These are phyloP conservation scores for Eimeria maxima DNA, from an alignment of 169 alveolate genomes.

Conservation along the genomic window DNA sequence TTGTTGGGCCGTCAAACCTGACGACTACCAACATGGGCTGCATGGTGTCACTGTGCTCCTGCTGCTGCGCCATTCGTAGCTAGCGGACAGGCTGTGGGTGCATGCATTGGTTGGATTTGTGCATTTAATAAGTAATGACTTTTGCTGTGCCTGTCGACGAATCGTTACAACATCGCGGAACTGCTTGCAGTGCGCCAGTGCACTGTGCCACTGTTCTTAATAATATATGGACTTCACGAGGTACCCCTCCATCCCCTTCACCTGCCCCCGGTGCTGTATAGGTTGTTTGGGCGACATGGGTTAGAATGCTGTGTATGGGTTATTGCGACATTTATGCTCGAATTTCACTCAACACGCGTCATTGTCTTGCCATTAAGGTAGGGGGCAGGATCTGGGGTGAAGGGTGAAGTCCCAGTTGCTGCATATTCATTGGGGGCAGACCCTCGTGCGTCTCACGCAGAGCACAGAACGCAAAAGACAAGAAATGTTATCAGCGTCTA, in stretches of 20 bases:
- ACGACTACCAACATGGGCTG: not conserved
- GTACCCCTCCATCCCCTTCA: too few relatives aligned
- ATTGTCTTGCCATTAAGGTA: not conserved
- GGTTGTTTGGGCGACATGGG: not conserved
- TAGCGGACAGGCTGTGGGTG: constrained; percentile 17
- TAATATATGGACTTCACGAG: not conserved
- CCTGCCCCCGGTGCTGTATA: not conserved
- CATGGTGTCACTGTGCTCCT: not conserved
- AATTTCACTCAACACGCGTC: not conserved
- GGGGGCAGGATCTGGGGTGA: not conserved
- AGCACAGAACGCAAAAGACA: constrained; percentile 32
- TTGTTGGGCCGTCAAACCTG: not conserved
- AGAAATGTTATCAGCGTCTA: constrained; percentile 30
- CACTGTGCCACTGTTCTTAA: not conserved
- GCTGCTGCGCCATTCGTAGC: not conserved
- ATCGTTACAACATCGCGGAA: constrained; percentile 1
- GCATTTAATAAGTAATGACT: not conserved
- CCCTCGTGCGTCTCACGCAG: not conserved
- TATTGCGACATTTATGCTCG: too few relatives aligned
- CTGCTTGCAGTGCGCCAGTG: not conserved
- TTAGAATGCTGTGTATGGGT: too few relatives aligned
- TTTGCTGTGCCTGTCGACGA: not conserved
- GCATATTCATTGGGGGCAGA: not conserved
- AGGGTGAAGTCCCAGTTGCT: not conserved
- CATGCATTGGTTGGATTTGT: not conserved